Percentiles rank a stretch among this genome's conserved stretches.
phyloP scores from a whole-genome alignment of 495 filamentous ascomycete species.

The Hypomontagnella submonticulosa region DNA sequence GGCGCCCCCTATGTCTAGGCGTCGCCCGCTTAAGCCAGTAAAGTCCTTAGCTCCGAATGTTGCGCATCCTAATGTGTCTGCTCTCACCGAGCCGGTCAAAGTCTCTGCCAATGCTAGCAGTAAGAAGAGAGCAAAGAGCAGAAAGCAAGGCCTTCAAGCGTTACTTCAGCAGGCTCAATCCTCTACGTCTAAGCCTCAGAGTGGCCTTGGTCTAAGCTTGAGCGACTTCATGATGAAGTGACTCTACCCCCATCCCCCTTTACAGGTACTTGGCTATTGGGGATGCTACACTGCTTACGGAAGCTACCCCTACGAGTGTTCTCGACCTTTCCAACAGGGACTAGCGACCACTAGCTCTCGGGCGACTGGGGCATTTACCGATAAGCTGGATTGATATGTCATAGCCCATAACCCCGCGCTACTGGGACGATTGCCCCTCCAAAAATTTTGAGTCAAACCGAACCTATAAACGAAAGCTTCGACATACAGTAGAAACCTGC shows the following conservation, averaged over 20 bases:
- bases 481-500: neutral
- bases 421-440: slow-evolving; percentile 45
- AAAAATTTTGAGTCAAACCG: slow-evolving; percentile 49
- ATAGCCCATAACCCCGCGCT: slow-evolving; percentile 50
- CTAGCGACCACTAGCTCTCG: slow-evolving; percentile 36
- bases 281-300: slow-evolving; percentile 24
- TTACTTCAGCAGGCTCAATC: slow-evolving; percentile 57
- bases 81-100: slow-evolving; percentile 21
- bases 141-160: slow-evolving; percentile 65
- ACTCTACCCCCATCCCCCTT: slow-evolving; percentile 8
- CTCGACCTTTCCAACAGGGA: slow-evolving; percentile 37
- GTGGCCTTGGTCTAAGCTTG: slow-evolving; percentile 60
- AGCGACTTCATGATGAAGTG: slow-evolving; percentile 64
- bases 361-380: slow-evolving; percentile 25
- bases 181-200: slow-evolving; percentile 45
- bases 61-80: slow-evolving; percentile 2
- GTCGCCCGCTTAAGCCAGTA: slow-evolving; percentile 12
- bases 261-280: neutral
- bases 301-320: slow-evolving; percentile 11
- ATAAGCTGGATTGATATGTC: slow-evolving; percentile 12
- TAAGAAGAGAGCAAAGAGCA: slow-evolving; percentile 64
- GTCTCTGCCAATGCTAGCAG: slow-evolving; percentile 58
- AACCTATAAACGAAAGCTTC: slow-evolving; percentile 14
- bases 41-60: slow-evolving; percentile 3
- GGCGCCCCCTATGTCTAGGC: slow-evolving; percentile 49